Evolutionary conservation across 2,329 filamentous ascomycete species (phyloP).

Genomic region (Pseudogymnoascus sp.): DNA sequence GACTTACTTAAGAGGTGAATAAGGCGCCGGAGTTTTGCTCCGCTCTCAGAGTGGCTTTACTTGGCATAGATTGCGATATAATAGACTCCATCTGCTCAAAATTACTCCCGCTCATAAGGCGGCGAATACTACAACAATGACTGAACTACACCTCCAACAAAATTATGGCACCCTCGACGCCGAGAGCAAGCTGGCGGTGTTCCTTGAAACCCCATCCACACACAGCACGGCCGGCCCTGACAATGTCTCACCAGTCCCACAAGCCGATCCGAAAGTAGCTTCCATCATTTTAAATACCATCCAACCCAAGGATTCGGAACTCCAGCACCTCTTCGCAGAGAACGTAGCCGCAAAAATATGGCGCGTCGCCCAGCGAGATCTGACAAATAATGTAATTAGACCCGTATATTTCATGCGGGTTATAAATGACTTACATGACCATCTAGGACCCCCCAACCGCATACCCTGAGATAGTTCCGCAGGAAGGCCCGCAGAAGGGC

Average conservation of each 20-base stretch:
- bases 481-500: slow-evolving; percentile 23
- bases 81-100: background rate
- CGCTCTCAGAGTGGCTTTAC: background rate
- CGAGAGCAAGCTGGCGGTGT: background rate
- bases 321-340: slow-evolving; percentile 17
- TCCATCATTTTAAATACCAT: background rate
- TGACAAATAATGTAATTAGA: slow-evolving; percentile 15
- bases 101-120: background rate
- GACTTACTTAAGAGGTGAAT: background rate
- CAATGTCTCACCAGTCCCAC: background rate
- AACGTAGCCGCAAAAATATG: slow-evolving; percentile 20
- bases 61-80: background rate
- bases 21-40: background rate
- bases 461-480: slow-evolving; percentile 31
- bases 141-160: background rate
- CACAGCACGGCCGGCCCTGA: background rate
- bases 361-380: slow-evolving; percentile 15
- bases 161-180: background rate
- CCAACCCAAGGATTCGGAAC: slow-evolving; percentile 7
- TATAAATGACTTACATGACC: background rate
- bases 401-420: background rate
- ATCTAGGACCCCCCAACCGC: slow-evolving; percentile 12
- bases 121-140: background rate
- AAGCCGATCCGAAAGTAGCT: background rate
- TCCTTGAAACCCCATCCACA: background rate